These are phyloP conservation scores for Fraxinus velutina DNA, from an alignment of 305 asterid genomes.

Conservation along the genomic window DNA sequence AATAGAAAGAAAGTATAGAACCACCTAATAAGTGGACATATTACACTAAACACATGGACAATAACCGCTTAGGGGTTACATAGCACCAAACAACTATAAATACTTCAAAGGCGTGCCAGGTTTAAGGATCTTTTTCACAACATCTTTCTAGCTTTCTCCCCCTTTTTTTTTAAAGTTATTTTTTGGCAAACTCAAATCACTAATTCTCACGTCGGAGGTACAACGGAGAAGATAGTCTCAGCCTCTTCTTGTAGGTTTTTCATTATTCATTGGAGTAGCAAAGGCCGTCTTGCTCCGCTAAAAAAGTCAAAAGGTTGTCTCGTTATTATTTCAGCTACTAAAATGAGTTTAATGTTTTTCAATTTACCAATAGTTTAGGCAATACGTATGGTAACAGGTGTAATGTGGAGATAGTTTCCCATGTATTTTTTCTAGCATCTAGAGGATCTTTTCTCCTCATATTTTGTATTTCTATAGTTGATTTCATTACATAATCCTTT, in stretches of 20 bases:
- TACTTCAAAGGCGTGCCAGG: neutral
- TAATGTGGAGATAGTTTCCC: neutral
- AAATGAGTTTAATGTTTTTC: neutral
- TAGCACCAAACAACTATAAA: neutral
- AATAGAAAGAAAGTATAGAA: neutral
- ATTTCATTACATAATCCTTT: neutral
- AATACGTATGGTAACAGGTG: neutral
- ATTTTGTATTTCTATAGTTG: neutral
- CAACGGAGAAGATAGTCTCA: neutral
- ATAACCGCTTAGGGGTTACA: neutral
- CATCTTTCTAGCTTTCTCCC: neutral
- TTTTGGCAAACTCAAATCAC: neutral
- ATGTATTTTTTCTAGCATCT: neutral
- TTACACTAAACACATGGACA: neutral
- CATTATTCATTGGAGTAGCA: neutral
- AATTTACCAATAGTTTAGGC: neutral
- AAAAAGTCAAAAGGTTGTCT: neutral
- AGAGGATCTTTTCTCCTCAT: neutral
- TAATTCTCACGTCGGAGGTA: neutral
- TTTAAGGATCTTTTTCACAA: too few species aligned
- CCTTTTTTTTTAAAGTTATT: neutral
- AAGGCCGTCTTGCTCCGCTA: neutral
- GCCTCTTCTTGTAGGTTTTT: neutral
- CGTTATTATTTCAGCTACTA: neutral
- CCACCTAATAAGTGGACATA: neutral